Conservation (phyloP, 257 asterid genomes). For the Gardenia jasminoides region DNA sequence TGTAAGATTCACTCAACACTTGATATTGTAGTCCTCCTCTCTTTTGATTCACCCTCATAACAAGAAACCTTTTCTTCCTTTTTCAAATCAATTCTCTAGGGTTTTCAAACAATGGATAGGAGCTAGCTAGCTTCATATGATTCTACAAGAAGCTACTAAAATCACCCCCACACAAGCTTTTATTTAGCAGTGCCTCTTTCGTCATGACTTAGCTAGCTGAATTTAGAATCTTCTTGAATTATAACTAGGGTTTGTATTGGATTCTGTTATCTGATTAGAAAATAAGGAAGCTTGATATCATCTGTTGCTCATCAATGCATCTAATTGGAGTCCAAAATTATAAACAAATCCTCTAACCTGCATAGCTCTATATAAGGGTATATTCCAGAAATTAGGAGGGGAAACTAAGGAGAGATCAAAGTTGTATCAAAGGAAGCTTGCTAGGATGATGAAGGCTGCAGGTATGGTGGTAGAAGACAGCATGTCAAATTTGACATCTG, state of each 20-base stretch:
- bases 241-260: constrained; percentile 5
- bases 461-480: constrained; percentile 20
- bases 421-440: background rate
- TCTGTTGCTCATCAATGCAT: background rate
- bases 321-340: background rate
- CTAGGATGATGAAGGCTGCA: constrained; percentile 14
- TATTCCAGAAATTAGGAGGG: background rate
- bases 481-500: constrained; percentile 70
- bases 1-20: constrained; percentile 18
- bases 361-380: background rate
- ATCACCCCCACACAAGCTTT: background rate
- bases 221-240: background rate
- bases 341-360: background rate
- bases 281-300: background rate
- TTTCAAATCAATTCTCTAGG: constrained; percentile 4
- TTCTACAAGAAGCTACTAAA: constrained; percentile 4
- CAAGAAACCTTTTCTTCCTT: constrained; percentile 2
- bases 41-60: background rate
- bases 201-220: background rate
- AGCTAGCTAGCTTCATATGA: constrained; percentile 6
- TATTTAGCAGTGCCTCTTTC: background rate
- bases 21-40: background rate
- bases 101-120: constrained; percentile 1
- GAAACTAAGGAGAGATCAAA: background rate
- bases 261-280: background rate